Evolutionary conservation across 768 basidiomycete species (phyloP), one percentile per base, ranked within the genome.

Genomic region (Leccinum arenicola): DNA sequence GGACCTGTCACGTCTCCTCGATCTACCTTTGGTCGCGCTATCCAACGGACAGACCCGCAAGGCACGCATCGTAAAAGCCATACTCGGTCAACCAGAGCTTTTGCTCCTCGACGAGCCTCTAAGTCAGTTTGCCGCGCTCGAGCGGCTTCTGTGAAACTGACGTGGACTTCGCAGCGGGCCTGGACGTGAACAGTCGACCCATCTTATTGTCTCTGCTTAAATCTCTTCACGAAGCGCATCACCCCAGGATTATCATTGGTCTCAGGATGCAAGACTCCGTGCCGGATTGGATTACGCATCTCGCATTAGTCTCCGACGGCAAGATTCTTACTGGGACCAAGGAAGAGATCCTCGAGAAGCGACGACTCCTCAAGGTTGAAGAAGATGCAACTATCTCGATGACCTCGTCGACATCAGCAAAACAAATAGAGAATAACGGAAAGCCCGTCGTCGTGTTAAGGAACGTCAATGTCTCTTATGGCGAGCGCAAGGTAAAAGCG

Each of bases 1-100:
- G 69, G 80, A 81, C 9, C 75, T 98, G 43, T 69, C 72, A 2
- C 64, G 77, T 5, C 73, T 95, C 27, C 76, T 98, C n/a, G 88
- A 95, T 67, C 68, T 96, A 6, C 96, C 96, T 0, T 70, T 91
- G 4, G 79, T 98, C 9, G 91, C 91, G 0, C 71, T 98, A 54
- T 92, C 89, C 61, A 96, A 95, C 66, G 96, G 96, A 0, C 95
- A 99, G 76, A 98, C 88, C 31, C 77, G 95, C 40, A 76, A 93
- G 17, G 94, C 94, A 6, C 77, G 95, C 49, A 90, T 99, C 50
- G 79, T 91, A 9, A 84, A 87, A 62, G 90, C 91, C 0, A 72
- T 98, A 9, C 69, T 98, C 33, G 76, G 73, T 17, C 78, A 82
- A 49, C 93, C 94, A 0, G 81, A 87, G 60, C 69, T 98, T 19